Conservation (phyloP, 2,329 filamentous ascomycete genomes). For the Hypoxylon sp. region DNA sequence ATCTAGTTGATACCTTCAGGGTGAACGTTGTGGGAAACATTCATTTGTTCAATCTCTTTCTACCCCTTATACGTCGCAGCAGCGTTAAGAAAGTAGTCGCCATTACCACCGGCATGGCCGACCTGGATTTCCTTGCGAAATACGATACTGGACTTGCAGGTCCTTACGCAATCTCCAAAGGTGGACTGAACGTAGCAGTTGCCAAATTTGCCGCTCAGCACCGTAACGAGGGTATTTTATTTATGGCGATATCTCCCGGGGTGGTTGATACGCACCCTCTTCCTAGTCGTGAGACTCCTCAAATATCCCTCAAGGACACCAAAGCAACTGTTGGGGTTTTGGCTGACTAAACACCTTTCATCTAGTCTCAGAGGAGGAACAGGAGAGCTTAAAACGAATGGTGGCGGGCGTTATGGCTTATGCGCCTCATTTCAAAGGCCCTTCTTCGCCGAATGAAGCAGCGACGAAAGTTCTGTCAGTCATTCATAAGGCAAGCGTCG, state of each 20-base stretch:
- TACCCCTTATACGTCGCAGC: not conserved
- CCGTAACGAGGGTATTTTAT: too few species aligned
- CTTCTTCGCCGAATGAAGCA: not conserved
- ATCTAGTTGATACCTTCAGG: not conserved
- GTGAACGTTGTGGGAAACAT: constrained; percentile 1
- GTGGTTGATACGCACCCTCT: too few species aligned
- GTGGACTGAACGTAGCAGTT: too few species aligned
- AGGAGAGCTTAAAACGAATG: not conserved
- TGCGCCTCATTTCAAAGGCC: not conserved
- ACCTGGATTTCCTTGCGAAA: too few species aligned
- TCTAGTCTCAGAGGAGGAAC: not conserved
- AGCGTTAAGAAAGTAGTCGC: not conserved
- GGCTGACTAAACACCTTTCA: not conserved
- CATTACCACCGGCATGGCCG: too few species aligned
- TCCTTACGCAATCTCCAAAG: too few species aligned
- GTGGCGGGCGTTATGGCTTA: not conserved
- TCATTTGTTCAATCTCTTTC: not conserved
- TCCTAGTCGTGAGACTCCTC: too few species aligned
- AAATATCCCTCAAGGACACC: too few species aligned
- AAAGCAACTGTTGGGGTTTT: too few species aligned
- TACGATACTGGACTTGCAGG: too few species aligned
- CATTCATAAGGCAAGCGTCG: not conserved
- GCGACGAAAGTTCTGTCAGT: not conserved
- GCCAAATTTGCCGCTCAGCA: too few species aligned
- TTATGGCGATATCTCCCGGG: too few species aligned